A percentile compares a stretch with the other conserved stretches of the same genome.
These are phyloP conservation scores for Termitomyces sp. DNA, from an alignment of 768 basidiomycete genomes.

Conservation along the genomic window DNA sequence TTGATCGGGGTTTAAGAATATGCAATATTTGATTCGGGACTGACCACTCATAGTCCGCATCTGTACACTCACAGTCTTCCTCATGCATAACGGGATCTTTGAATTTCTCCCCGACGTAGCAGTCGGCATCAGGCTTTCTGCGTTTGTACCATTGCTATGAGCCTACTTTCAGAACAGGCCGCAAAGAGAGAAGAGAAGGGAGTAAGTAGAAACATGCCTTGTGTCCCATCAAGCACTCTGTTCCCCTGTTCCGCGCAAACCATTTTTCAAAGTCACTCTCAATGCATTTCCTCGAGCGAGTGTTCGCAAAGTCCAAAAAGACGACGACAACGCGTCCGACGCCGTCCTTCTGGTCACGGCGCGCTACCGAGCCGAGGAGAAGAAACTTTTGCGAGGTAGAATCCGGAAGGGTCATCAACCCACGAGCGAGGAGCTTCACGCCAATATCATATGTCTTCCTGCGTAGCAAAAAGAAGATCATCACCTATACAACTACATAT, in stretches of 20 bases:
- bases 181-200: neutral
- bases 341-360: slow-evolving; percentile 49
- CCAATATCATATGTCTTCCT: slow-evolving; percentile 76
- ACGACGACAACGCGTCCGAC: slow-evolving; percentile 67
- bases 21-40: slow-evolving; percentile 1
- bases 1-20: neutral
- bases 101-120: slow-evolving; percentile 91
- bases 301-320: slow-evolving; percentile 78
- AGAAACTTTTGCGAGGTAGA: slow-evolving; percentile 97
- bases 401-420: slow-evolving; percentile 88
- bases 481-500: neutral
- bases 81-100: slow-evolving; percentile 81
- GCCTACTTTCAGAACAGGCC: neutral
- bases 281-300: slow-evolving; percentile 65
- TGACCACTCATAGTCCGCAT: slow-evolving; percentile 94
- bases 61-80: slow-evolving; percentile 78
- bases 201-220: slow-evolving; percentile 48
- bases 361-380: slow-evolving; percentile 74
- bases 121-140: slow-evolving; percentile 77
- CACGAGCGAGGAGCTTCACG: slow-evolving; percentile 65
- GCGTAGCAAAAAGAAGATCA: neutral
- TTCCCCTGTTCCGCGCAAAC: slow-evolving; percentile 68
- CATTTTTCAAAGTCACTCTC: slow-evolving; percentile 79
- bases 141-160: slow-evolving; percentile 90
- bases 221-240: slow-evolving; percentile 91